Evolutionary conservation across 2,329 filamentous ascomycete species (phyloP), one percentile per base, ranked within the genome.

Genomic region (Venturia effusa): DNA sequence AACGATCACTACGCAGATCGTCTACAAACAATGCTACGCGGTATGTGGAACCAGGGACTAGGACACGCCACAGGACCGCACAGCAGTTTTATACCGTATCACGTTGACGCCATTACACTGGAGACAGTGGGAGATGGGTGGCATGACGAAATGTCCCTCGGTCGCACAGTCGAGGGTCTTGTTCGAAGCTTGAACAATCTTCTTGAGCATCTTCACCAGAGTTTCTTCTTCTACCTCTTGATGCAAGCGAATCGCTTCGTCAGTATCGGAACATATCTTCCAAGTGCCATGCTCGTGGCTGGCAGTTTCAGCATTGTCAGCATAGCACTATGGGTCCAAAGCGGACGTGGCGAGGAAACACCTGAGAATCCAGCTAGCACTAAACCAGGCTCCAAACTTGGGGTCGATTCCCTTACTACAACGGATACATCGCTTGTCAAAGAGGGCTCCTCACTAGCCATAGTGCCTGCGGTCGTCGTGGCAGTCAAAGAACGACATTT

Each of bases 171-270:
- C 4, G 94, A 99, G 77, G 92, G 92, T 70, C 84, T 94, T 3
- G 96, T 96, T 74, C 84, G 94, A 70, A 96, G 91, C 74, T 79
- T 99, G 75, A 99, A 99, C 78, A 99, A 99, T 72, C 78, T 99
- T 65, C 83, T 99, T 39, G 94, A 99, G 77, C 92, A 99, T 73
- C 81, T 99, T 66, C 94, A 99, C 74, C 94, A 99, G 77, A 97
- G 92, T 74, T 99, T 99, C 80, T 99, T 99, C 83, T 97, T 99
- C 78, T 99, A 99, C 74, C 80, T 99, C 61, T 82, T 99, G 55
- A 92, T 97, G 85, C 88, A 95, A 68, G 84, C 87, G 37, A 90
- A 94, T 70, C 87, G 92, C 13, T 99, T 99, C 73, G 94, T 97
- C 69, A 97, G 92, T 76, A 99, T 99, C 67, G 94, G 94, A 19